Percentiles rank a stretch among this genome's conserved stretches.
Conservation (phyloP, 257 asterid genomes). For the Mitragyna speciosa region DNA sequence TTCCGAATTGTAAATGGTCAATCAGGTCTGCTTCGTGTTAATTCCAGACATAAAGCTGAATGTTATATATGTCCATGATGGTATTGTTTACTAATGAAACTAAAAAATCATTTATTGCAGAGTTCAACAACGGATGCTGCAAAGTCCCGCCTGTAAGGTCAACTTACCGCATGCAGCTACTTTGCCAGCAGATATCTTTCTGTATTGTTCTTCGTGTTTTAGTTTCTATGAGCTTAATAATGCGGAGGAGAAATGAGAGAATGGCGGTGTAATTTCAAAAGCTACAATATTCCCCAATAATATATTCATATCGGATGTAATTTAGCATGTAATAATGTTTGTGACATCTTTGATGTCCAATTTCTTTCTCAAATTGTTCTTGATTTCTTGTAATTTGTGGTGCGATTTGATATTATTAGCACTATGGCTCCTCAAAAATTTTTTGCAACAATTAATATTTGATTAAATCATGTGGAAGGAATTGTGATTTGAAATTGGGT, state of each 20-base stretch:
- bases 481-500: too few species aligned
- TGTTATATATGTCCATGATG: background rate
- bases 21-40: too few species aligned
- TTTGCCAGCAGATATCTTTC: background rate
- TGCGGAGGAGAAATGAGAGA: background rate
- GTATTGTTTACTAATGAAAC: background rate
- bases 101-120: slow-evolving; percentile 35
- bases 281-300: background rate
- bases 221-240: slow-evolving; percentile 9
- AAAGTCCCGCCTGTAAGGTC: slow-evolving; percentile 63
- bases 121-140: slow-evolving; percentile 41
- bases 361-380: background rate
- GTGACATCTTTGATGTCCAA: background rate
- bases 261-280: background rate
- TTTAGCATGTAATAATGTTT: background rate
- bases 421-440: too few species aligned
- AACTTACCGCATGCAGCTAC: background rate
- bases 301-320: background rate
- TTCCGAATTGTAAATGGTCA: background rate
- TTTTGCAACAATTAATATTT: too few species aligned
- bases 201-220: background rate
- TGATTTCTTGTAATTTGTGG: background rate
- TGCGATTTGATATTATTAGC: background rate
- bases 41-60: background rate
- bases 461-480: too few species aligned